Percentiles rank a stretch among this genome's conserved stretches.
Evolutionary conservation across 257 asterid species (phyloP).

Genomic region (Jasminum sambac): DNA sequence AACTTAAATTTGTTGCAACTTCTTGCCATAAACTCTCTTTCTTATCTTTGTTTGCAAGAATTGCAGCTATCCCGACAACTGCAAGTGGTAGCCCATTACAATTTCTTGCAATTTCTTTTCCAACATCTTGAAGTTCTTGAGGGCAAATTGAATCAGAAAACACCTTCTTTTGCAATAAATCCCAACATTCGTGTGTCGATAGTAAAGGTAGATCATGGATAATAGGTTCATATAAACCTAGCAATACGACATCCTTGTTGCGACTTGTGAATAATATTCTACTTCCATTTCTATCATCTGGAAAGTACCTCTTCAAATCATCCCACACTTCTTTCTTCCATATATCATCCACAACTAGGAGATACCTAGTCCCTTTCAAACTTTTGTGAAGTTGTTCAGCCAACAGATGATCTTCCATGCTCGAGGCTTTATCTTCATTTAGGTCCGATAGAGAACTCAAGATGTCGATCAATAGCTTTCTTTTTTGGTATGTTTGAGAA

Average conservation of each 20-base stretch:
- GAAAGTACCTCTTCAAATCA: too few relatives aligned
- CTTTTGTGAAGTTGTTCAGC: too few relatives aligned
- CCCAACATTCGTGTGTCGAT: background rate
- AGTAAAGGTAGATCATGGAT: background rate
- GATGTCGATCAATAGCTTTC: slow-evolving; percentile 22
- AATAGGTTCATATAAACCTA: background rate
- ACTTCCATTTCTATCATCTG: too few relatives aligned
- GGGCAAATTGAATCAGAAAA: background rate
- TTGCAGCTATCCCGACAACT: slow-evolving; percentile 25
- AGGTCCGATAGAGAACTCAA: slow-evolving; percentile 12
- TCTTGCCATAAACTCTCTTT: too few relatives aligned
- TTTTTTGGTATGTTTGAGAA: slow-evolving; percentile 18
- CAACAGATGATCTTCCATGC: background rate
- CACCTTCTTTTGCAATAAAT: slow-evolving; percentile 4
- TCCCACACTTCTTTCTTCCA: too few relatives aligned
- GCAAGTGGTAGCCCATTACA: slow-evolving; percentile 27
- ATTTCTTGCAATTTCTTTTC: too few relatives aligned
- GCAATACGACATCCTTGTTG: background rate
- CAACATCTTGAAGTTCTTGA: too few relatives aligned
- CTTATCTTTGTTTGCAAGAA: background rate
- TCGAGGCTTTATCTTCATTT: slow-evolving; percentile 2
- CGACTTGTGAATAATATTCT: slow-evolving; percentile 30
- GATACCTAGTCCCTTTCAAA: too few relatives aligned
- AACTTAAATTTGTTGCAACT: too few relatives aligned
- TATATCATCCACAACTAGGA: too few relatives aligned